Evolutionary conservation across 371 early-diverging fungal genomes (phyloP), one percentile per base, ranked within the genome.

Genomic region (Nematocida minor): DNA sequence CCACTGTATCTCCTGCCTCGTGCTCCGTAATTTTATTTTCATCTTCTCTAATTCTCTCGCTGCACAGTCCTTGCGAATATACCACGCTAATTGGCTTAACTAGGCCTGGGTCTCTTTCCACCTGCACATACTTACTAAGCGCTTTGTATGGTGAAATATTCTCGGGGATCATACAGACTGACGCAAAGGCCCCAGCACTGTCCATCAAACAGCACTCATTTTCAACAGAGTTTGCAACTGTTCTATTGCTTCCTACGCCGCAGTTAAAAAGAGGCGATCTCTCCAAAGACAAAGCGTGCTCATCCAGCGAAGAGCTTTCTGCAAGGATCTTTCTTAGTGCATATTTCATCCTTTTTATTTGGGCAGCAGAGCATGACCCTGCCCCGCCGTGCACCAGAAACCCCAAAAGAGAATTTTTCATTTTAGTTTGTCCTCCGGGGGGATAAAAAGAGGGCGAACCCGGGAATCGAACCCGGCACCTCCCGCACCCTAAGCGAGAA

Each of bases 391-490:
- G 69, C 44, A 55, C 34, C 6, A 38, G n/a, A 64, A 55, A 29
- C 25, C 36, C 31, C 18, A n/a, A 22, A 14, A 22, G 25, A 14
- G 25, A 54, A 29, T 38, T n/a, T 32, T 9, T 55, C 16, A 42
- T 14, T 9, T 16, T 4, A 25, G 4, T 14, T 4, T 64, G 6
- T n/a, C n/a, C n/a, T n/a, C n/a, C 11, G 7, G 9, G 54, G n/a
- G 41, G 14, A 36, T 47, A 68, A 79, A 83, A 80, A 63, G 57
- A 78, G 80, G 80, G 83, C 80, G 83, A 83, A 81, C 83, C 80
- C 83, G 80, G 85, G 85, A 77, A 80, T 85, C 83, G 85, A 85
- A 85, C 85, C 85, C 85, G 80, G 82, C 82, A 83, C 84, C 83
- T 83, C 80, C 81, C 80, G 68, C 82, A 83, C 81, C 84, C 85